Conservation (phyloP, 805 yeast genomes). For the Candida tallmaniae region DNA sequence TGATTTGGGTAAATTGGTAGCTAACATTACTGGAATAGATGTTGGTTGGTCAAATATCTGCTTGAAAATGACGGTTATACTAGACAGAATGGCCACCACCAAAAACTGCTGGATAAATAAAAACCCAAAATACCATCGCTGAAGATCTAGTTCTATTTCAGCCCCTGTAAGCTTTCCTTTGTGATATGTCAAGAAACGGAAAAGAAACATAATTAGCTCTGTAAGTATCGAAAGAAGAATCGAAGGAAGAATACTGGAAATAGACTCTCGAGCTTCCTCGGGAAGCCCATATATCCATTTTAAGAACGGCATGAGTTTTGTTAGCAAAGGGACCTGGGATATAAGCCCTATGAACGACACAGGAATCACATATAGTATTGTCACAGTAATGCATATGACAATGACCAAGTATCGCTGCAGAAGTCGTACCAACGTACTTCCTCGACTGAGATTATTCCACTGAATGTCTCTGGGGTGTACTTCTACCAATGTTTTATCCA, state of each 20-base stretch:
- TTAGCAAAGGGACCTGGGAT: constrained; percentile 66
- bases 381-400: constrained; percentile 43
- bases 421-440: constrained; percentile 30
- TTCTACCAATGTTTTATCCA: constrained; percentile 44
- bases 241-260: constrained; percentile 67
- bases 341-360: constrained; percentile 75
- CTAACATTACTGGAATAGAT: constrained; percentile 65
- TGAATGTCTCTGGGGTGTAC: constrained; percentile 64
- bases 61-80: constrained; percentile 59
- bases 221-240: constrained; percentile 59
- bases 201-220: constrained; percentile 54
- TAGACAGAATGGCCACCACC: constrained; percentile 81
- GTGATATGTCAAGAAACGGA: constrained; percentile 48
- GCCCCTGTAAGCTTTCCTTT: constrained; percentile 62
- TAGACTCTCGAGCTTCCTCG: constrained; percentile 43
- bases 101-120: constrained; percentile 78
- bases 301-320: constrained; percentile 57
- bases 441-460: constrained; percentile 58
- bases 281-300: constrained; percentile 56
- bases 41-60: constrained; percentile 65
- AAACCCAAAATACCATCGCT: constrained; percentile 73
- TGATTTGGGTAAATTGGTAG: constrained; percentile 77
- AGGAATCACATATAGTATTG: constrained; percentile 70
- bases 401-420: constrained; percentile 43
- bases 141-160: constrained; percentile 64